Evolutionary conservation across 192 early-diverging fungal genomes (phyloP), one percentile per base, ranked within the genome.

Genomic region (Coemansia sp.): DNA sequence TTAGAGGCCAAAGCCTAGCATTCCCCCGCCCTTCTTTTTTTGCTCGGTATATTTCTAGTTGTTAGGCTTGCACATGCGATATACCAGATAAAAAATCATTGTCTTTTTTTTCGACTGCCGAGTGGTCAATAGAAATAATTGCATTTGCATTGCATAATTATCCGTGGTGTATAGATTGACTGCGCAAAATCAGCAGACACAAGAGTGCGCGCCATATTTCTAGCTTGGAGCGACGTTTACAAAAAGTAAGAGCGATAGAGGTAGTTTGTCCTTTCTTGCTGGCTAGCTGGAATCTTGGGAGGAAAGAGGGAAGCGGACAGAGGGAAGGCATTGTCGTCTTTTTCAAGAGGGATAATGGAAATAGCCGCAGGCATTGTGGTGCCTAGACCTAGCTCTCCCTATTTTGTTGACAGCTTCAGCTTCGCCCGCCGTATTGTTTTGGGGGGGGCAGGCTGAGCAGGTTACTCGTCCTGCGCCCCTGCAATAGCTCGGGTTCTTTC

Each of bases 81-180:
- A 55, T 31, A 55, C 25, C 26, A 31, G 48, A 23, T 33, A 31
- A 55, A 55, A n/a, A 55, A 55, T 55, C 28, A 14, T 53, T 33
- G 52, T 10, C 57, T 59, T 28, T 39, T 28, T 39, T 36, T 21
- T 20, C 10, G 34, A 39, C 58, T 39, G 58, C 14, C 33, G 50
- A 53, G 18, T 38, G 58, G 36, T 60, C 36, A 52, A 25, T 21
- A 53, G 34, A 64, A 64, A 64, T 64, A 36, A 64, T 64, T 53
- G 62, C 52, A 55, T 31, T 31, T 31, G 34, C 62, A 38, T 52
- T 64, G 34, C 25, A 42, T 50, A 64, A 64, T 53, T 21, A 28
- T 26, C 13, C 25, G 52, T 55, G 13, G 48, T 28, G 16, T 55
- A 55, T 55, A 55, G 52, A 55, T 31, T 55, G 52, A 55, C 52